phyloP scores from a whole-genome alignment of 2,329 filamentous ascomycete species.

The Xylaria sp. region DNA sequence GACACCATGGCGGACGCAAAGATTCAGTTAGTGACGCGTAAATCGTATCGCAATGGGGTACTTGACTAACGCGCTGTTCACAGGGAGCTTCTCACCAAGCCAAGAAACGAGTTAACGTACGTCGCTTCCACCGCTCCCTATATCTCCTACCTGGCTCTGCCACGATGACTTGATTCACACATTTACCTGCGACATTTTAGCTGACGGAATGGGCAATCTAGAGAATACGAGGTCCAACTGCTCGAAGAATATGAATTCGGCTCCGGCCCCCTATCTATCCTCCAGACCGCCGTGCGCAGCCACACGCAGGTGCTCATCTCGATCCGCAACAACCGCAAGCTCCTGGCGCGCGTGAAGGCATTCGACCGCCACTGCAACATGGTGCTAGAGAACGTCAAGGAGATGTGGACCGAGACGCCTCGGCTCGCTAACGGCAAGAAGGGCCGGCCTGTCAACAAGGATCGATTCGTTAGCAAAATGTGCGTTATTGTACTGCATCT shows the following conservation, averaged over 20 bases:
- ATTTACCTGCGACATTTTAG: not conserved
- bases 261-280: conserved; percentile 86
- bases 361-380: conserved; percentile 99
- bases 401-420: conserved; percentile 99
- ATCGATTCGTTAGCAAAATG: conserved; percentile 98
- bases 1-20: conserved; percentile 58
- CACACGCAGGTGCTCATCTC: conserved; percentile 97
- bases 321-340: conserved; percentile 97
- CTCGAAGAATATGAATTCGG: conserved; percentile 84
- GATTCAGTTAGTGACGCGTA: conserved; percentile 69
- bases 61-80: conserved; percentile 14
- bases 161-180: conserved; percentile 36
- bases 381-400: conserved; percentile 96
- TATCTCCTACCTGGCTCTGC: not conserved
- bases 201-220: conserved; percentile 37
- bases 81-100: conserved; percentile 89
- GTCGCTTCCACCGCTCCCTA: conserved; percentile 52
- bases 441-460: conserved; percentile 93
- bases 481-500: conserved; percentile 56
- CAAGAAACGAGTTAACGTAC: conserved; percentile 90
- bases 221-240: conserved; percentile 65
- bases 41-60: not conserved
- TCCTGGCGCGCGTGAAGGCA: conserved; percentile 95
- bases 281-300: conserved; percentile 94
- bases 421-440: conserved; percentile 85